Evolutionary conservation across 1,139 yeast genomes (phyloP).

Genomic region (Pneumocystis jirovecii): DNA sequence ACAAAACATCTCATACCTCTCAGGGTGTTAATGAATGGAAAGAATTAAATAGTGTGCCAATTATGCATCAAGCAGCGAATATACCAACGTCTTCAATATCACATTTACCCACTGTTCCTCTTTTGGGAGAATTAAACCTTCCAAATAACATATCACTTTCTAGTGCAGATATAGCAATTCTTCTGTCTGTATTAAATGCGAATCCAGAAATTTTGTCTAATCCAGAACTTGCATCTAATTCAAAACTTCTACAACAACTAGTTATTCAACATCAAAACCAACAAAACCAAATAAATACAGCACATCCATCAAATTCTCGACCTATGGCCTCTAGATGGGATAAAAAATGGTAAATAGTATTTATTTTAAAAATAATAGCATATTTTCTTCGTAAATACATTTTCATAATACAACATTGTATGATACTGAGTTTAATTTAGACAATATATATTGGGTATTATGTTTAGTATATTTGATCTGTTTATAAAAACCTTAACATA

Average conservation of each 20-base stretch:
- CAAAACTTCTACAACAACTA: slow-evolving; percentile 19
- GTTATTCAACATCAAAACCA: slow-evolving; percentile 17
- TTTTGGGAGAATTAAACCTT: neutral
- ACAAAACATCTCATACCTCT: neutral
- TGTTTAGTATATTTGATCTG: neutral
- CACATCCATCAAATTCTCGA: neutral
- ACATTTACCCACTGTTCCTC: slow-evolving; percentile 1
- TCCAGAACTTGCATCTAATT: slow-evolving; percentile 19
- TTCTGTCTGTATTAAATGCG: slow-evolving; percentile 17
- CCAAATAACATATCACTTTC: slow-evolving; percentile 25
- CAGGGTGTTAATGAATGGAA: slow-evolving; percentile 1
- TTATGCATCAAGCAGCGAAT: neutral
- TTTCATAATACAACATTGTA: neutral
- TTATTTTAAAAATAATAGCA: neutral
- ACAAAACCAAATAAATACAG: neutral
- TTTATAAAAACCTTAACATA: neutral
- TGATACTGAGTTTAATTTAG: neutral
- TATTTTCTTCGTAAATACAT: neutral
- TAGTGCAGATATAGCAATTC: slow-evolving; percentile 17
- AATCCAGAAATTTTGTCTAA: slow-evolving; percentile 18
- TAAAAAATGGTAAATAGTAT: neutral
- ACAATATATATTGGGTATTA: neutral
- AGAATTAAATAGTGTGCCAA: neutral
- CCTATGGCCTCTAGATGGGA: neutral
- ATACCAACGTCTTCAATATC: neutral